phyloP scores from a whole-genome alignment of 2,329 filamentous ascomycete species.

The Monilinia fructicola region DNA sequence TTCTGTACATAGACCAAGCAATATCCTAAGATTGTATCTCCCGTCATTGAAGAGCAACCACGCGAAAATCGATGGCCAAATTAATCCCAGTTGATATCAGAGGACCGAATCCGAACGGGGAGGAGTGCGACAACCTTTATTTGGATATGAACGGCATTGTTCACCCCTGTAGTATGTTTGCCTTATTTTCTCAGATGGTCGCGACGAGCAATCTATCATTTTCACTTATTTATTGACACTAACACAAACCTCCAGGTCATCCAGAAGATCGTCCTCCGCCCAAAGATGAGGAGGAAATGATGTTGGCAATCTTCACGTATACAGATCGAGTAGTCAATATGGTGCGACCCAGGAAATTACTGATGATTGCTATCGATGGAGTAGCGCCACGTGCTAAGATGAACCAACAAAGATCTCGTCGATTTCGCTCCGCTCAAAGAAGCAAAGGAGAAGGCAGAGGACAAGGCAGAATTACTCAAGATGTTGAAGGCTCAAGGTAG shows the following conservation, averaged over 20 bases:
- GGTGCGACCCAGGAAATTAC: slow-evolving; percentile 90
- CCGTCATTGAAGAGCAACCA: slow-evolving; percentile 83
- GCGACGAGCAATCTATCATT: not conserved
- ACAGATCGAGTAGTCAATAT: slow-evolving; percentile 99
- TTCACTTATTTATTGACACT: not conserved
- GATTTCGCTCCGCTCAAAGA: slow-evolving; percentile 94
- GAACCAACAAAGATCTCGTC: slow-evolving; percentile 97
- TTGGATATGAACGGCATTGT: slow-evolving; percentile 99
- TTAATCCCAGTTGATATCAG: slow-evolving; percentile 84
- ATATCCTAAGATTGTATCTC: slow-evolving; percentile 94
- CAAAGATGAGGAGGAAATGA: slow-evolving; percentile 97
- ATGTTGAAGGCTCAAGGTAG: slow-evolving; percentile 76
- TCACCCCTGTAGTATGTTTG: slow-evolving; percentile 71
- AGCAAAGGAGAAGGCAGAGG: slow-evolving; percentile 87
- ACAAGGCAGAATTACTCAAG: slow-evolving; percentile 85
- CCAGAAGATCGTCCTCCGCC: slow-evolving; percentile 90
- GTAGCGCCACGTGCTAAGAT: slow-evolving; percentile 98
- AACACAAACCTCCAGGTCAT: slow-evolving; percentile 49
- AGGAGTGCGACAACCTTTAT: slow-evolving; percentile 97
- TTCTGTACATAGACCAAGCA: slow-evolving; percentile 64
- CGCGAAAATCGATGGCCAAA: slow-evolving; percentile 78
- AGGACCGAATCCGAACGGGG: slow-evolving; percentile 88
- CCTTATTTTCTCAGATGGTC: not conserved
- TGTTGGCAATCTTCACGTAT: slow-evolving; percentile 96
- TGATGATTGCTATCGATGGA: slow-evolving; percentile 98